Base-by-base conservation (phyloP, 2,329 filamentous ascomycete species). In the Xylariaceae sp. region DNA sequence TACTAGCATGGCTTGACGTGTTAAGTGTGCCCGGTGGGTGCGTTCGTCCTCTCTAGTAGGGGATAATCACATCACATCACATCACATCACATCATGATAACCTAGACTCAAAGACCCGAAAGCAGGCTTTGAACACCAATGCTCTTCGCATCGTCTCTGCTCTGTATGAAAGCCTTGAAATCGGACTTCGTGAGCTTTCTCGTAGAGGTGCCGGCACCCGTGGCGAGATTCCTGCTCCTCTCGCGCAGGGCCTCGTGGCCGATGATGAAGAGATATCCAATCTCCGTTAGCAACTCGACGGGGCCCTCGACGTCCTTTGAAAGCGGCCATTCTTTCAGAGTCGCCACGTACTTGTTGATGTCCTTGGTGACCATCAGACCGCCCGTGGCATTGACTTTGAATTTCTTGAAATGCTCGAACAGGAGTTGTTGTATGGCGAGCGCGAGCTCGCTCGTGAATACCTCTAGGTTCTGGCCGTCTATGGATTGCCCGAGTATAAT, bases 281-380 rank as follows among this genome's bases (percentile, higher is more conserved):
- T 90, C 76, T 99, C 94, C 30, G 90, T 86, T 57, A 99, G 74
- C 45, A 96, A 82, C 74, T 99, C 92, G 61, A 96, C 82, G 51
- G 83, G 81, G 29, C 79, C 79, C 62, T 82, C 80, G 47, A 85
- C 83, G 41, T 88, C 83, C 64, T 85, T 85, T 51, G 81, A 79
- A 41, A 91, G 76, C 31, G 87, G 82, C 90, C 91, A 97, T 35
- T 85, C 85, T 59, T 89, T 85, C 61, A 99, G 79, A 8, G 95
- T 83, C 57, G 91, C 87, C 6, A 89, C 88, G 71, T 99, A 99
- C 68, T 90, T 91, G 37, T 90, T 89, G 70, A 97, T 91, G 69
- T 99, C 94, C 74, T 97, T 95, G 37, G 88, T 92, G 30, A 97
- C 89, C 82, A 96, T 94, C 46, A 99, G 81, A 2, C 91, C 94